phyloP scores from a whole-genome alignment of 352 stramenopile species.

The Phytophthora pisi region DNA sequence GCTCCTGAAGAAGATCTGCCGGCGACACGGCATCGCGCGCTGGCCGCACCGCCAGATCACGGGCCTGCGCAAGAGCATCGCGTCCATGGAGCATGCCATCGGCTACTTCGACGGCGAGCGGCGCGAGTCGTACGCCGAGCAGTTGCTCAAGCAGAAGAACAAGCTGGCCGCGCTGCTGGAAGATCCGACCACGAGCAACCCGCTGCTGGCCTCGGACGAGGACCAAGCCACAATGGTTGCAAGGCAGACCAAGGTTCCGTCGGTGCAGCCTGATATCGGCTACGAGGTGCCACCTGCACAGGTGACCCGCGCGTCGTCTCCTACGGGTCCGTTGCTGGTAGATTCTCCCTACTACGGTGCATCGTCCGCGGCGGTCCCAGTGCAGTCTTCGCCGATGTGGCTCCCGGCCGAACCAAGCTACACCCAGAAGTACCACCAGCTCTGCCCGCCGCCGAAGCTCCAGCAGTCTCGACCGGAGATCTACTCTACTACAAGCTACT shows the following conservation, averaged over 20 bases:
- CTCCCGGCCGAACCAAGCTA: constrained; percentile 18
- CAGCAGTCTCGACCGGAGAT: constrained; percentile 8
- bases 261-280: constrained; percentile 3
- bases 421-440: constrained; percentile 27
- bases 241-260: constrained; percentile 13
- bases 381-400: constrained; percentile 22
- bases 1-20: constrained; percentile 88
- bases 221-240: constrained; percentile 16
- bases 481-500: constrained; percentile 18
- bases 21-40: constrained; percentile 75
- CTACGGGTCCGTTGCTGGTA: constrained; percentile 29
- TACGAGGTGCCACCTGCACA: constrained; percentile 21
- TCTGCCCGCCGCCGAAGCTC: constrained; percentile 18
- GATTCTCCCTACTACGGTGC: constrained; percentile 25
- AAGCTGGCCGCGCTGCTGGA: constrained; percentile 72
- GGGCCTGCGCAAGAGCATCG: constrained; percentile 86
- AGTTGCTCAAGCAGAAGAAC: constrained; percentile 76
- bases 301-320: constrained; percentile 27
- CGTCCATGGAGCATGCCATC: constrained; percentile 86
- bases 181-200: constrained; percentile 63
- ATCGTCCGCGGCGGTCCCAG: constrained; percentile 1
- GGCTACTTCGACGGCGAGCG: constrained; percentile 74
- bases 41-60: constrained; percentile 90
- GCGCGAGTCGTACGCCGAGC: constrained; percentile 71
- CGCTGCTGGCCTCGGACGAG: constrained; percentile 42